Percentiles rank a stretch among this genome's conserved stretches.
Evolutionary conservation across 2,329 filamentous ascomycete species (phyloP).

Genomic region (Leptographium wingfieldii): DNA sequence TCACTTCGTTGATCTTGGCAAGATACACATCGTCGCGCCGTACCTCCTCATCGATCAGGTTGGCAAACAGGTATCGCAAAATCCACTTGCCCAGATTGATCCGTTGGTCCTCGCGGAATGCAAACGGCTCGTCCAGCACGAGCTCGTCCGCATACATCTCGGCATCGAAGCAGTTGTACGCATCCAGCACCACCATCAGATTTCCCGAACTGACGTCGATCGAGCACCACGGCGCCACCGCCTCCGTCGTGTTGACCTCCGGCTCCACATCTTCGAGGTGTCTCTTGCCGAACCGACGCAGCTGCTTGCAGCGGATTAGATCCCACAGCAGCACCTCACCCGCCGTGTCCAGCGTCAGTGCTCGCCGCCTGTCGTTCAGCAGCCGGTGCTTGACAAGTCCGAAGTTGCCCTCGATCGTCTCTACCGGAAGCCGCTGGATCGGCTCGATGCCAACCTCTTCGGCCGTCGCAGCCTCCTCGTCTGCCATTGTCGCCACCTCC

Average conservation of each 20-base stretch:
- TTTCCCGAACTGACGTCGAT: constrained; percentile 89
- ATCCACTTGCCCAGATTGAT: constrained; percentile 98
- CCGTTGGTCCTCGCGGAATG: constrained; percentile 86
- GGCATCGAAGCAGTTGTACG: constrained; percentile 93
- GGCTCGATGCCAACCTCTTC: constrained; percentile 42
- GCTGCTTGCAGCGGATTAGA: constrained; percentile 73
- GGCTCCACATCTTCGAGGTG: constrained; percentile 87
- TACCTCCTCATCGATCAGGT: constrained; percentile 82
- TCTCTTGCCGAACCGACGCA: constrained; percentile 86
- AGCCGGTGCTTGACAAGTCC: constrained; percentile 88
- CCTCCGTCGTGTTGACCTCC: constrained; percentile 76
- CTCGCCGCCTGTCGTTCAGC: constrained; percentile 78
- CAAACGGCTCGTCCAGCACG: constrained; percentile 55
- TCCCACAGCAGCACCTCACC: constrained; percentile 95
- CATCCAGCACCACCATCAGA: constrained; percentile 80
- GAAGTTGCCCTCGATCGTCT: constrained; percentile 89
- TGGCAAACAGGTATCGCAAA: constrained; percentile 79
- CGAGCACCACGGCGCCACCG: constrained; percentile 90
- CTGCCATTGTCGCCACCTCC: constrained; percentile 33
- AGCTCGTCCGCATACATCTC: constrained; percentile 95
- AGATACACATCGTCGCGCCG: constrained; percentile 65
- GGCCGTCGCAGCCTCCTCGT: constrained; percentile 37
- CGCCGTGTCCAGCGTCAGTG: constrained; percentile 85
- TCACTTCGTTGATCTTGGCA: constrained; percentile 50
- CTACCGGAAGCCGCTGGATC: constrained; percentile 55